Base-by-base conservation (phyloP, 2,329 filamentous ascomycete species). In the Sarocladiaceae sp. region DNA sequence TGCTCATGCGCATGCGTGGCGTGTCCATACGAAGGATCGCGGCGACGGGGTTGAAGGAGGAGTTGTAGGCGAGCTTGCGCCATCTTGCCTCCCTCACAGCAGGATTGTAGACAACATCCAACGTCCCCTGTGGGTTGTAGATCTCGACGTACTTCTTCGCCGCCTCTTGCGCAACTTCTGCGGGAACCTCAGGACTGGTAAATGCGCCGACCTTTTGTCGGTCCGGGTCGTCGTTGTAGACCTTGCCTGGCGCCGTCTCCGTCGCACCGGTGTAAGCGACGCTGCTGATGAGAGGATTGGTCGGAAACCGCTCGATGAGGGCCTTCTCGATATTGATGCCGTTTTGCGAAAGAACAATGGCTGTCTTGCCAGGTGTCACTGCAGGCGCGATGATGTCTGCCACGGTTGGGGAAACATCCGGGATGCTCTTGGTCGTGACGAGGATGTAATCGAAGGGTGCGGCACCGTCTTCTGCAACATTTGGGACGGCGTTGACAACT, bases 261-360 rank as follows among this genome's bases (percentile, higher is more conserved):
- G 68, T 68, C 2, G 72, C 68, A 20, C 74, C 72, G 44, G 75
- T 77, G 42, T 73, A 60, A 3, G 67, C 69, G 7, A 81, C 66
- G 3, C 74, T 74, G 3, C 70, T 74, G 2, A 82, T 61, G 6
- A 80, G 53, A 1, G 69, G 56, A 47, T 76, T 80, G 3, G 55
- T 47, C 0, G 77, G 76, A 52, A 79, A 80, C 1, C 60, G 57
- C 1, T 54, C 45, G 15, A 74, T 54, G 16, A 82, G 54, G 0
- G 76, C 74, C 33, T 66, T 69, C 50, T 82, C 76, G 48, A 82
- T 82, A 51, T 81, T 78, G n/a, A 82, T 59, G 1, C 79, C 79
- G 52, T 83, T 83, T 49, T 83, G 79, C 4, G 78, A 61, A 6
- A 83, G 66, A 0, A 81, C 64, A 34, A 83, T 72, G 21, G 65